Conservation (phyloP, 352 stramenopile genomes). For the Pythium dissotocum region DNA sequence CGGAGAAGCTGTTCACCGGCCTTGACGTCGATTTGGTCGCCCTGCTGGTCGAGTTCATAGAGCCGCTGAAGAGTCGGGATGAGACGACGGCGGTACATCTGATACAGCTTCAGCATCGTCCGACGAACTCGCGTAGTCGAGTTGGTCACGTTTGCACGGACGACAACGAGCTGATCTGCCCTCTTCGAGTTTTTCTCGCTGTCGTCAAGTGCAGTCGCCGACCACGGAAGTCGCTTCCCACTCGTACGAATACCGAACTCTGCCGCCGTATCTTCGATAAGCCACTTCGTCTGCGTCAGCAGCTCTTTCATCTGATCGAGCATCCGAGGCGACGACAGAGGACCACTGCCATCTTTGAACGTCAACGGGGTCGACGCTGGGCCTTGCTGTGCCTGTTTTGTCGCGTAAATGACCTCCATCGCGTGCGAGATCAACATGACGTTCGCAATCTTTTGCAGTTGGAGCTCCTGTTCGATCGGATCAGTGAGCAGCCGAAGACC, state of each 20-base stretch:
- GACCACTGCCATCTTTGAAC: constrained; percentile 17
- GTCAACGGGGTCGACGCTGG: neutral
- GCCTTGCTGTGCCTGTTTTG: neutral
- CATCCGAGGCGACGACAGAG: constrained; percentile 21
- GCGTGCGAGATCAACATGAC: constrained; percentile 43
- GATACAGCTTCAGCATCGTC: constrained; percentile 59
- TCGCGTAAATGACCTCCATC: constrained; percentile 42
- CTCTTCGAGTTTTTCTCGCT: constrained; percentile 13
- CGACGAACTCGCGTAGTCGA: constrained; percentile 51
- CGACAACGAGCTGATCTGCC: constrained; percentile 32
- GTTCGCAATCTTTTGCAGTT: constrained; percentile 52
- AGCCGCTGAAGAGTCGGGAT: constrained; percentile 56
- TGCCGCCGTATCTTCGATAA: constrained; percentile 50
- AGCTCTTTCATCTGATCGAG: constrained; percentile 42
- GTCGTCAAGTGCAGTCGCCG: constrained; percentile 25
- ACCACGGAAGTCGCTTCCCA: constrained; percentile 49
- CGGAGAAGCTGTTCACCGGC: constrained; percentile 42
- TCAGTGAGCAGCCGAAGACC: constrained; percentile 35
- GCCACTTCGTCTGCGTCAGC: constrained; percentile 46
- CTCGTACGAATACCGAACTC: constrained; percentile 45
- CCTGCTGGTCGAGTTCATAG: constrained; percentile 49
- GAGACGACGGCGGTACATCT: constrained; percentile 47
- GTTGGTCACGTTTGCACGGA: constrained; percentile 52
- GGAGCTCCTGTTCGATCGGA: constrained; percentile 43
- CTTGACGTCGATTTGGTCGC: constrained; percentile 38